Conservation (phyloP, 768 basidiomycete species). For the Symmetrospora coprosmae region DNA sequence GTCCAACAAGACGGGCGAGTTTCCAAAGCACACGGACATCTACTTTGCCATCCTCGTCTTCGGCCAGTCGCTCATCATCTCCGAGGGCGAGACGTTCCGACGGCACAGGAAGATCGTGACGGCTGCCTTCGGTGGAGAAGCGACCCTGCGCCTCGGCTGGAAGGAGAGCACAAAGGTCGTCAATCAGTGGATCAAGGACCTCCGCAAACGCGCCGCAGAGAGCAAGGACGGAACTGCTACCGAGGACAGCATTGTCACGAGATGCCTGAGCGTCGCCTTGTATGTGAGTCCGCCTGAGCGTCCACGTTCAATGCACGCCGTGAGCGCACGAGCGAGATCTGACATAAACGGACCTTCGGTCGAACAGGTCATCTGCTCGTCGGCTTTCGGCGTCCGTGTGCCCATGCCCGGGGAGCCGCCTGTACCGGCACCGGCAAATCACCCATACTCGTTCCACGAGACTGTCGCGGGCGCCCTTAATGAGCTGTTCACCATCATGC, state of each 20-base stretch:
- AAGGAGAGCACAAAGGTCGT: slow-evolving; percentile 38
- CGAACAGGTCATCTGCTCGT: slow-evolving; percentile 32
- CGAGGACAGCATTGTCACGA: slow-evolving; percentile 21
- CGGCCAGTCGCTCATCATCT: slow-evolving; percentile 43
- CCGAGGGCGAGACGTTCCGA: slow-evolving; percentile 43
- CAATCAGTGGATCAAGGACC: slow-evolving; percentile 38
- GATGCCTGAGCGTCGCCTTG: slow-evolving; percentile 23
- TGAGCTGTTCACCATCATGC: not conserved
- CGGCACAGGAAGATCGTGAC: slow-evolving; percentile 43
- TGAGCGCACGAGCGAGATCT: not conserved
- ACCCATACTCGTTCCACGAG: slow-evolving; percentile 5
- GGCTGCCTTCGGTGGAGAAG: slow-evolving; percentile 42
- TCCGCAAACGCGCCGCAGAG: slow-evolving; percentile 36
- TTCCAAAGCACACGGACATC: slow-evolving; percentile 17
- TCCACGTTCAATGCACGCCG: slow-evolving; percentile 15
- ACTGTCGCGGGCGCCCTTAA: slow-evolving; percentile 5
- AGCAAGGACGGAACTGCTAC: not conserved
- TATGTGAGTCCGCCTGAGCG: not conserved
- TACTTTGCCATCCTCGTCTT: slow-evolving; percentile 34
- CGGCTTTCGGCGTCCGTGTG: slow-evolving; percentile 35
- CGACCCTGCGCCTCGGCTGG: slow-evolving; percentile 42
- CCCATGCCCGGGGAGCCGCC: slow-evolving; percentile 24
- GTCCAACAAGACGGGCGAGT: not conserved
- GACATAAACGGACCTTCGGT: too few species aligned
- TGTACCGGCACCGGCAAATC: not conserved